A percentile compares a stretch with the other conserved stretches of the same genome.
Evolutionary conservation across 2,329 filamentous ascomycete genomes (phyloP).

Genomic region (Thielaviopsis populi): DNA sequence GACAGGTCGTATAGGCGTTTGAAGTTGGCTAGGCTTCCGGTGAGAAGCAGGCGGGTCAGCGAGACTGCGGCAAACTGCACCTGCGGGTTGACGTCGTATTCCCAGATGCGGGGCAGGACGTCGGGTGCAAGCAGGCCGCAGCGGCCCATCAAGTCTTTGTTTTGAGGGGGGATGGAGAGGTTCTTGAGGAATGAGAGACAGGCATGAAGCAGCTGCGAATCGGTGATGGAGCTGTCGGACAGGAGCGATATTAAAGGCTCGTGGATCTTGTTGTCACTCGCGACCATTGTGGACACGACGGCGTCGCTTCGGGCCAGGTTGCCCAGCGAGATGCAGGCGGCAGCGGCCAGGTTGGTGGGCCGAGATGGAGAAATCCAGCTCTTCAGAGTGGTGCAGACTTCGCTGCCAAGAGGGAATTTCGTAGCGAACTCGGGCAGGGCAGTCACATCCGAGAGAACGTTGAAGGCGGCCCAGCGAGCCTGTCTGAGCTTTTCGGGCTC

Average conservation of each 20-base stretch:
- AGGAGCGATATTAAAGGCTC: slow-evolving; percentile 34
- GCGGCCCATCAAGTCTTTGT: slow-evolving; percentile 37
- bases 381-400: slow-evolving; percentile 29
- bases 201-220: slow-evolving; percentile 41
- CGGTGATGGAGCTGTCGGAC: slow-evolving; percentile 26
- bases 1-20: slow-evolving; percentile 30
- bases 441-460: slow-evolving; percentile 38
- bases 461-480: slow-evolving; percentile 18
- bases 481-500: slow-evolving; percentile 30
- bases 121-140: slow-evolving; percentile 30
- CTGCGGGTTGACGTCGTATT: slow-evolving; percentile 37
- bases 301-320: slow-evolving; percentile 47
- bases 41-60: slow-evolving; percentile 40
- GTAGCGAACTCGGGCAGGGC: slow-evolving; percentile 33
- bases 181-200: slow-evolving; percentile 49
- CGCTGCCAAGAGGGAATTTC: slow-evolving; percentile 29
- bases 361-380: slow-evolving; percentile 31
- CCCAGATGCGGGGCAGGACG: slow-evolving; percentile 40
- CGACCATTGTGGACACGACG: slow-evolving; percentile 36
- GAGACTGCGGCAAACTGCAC: slow-evolving; percentile 47
- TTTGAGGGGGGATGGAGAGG: slow-evolving; percentile 41
- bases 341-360: slow-evolving; percentile 35
- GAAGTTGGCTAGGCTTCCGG: slow-evolving; percentile 38
- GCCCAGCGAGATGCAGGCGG: slow-evolving; percentile 45
- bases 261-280: slow-evolving; percentile 25